Conservation (phyloP, 1,284 basidiomycete genomes). For the Butyriboletus appendiculatus region DNA sequence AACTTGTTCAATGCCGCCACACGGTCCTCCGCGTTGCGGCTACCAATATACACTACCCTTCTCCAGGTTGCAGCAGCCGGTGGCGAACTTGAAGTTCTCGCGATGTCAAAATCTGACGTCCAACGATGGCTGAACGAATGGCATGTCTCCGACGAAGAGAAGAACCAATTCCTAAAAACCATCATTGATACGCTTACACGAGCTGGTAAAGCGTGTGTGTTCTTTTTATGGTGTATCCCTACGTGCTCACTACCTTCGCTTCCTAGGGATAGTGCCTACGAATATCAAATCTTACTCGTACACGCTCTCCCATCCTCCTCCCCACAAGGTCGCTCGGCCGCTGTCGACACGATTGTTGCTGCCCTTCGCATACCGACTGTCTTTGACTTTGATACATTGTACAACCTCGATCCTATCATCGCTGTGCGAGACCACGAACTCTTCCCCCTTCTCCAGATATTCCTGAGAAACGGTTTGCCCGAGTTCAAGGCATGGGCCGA, state of each 20-base stretch:
- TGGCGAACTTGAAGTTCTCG: slow-evolving; percentile 70
- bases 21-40: slow-evolving; percentile 65
- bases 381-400: slow-evolving; percentile 83
- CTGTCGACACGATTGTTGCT: slow-evolving; percentile 62
- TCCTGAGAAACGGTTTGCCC: slow-evolving; percentile 64
- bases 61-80: slow-evolving; percentile 65
- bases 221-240: not conserved
- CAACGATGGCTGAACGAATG: slow-evolving; percentile 80
- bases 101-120: slow-evolving; percentile 61
- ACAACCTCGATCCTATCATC: slow-evolving; percentile 74
- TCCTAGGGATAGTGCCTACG: slow-evolving; percentile 57
- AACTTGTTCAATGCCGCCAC: slow-evolving; percentile 88
- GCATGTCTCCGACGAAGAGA: slow-evolving; percentile 67
- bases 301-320: slow-evolving; percentile 58
- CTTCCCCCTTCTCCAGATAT: slow-evolving; percentile 70
- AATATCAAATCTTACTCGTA: slow-evolving; percentile 63
- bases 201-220: slow-evolving; percentile 55
- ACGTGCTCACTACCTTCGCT: not conserved
- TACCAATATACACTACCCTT: slow-evolving; percentile 67
- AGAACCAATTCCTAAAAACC: slow-evolving; percentile 67
- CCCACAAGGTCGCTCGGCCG: slow-evolving; percentile 49
- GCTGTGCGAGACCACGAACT: slow-evolving; percentile 69
- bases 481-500: slow-evolving; percentile 68
- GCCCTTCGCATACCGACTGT: slow-evolving; percentile 70
- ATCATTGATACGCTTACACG: slow-evolving; percentile 67